Conservation (phyloP, 768 basidiomycete species). For the Podaxis sp. region DNA sequence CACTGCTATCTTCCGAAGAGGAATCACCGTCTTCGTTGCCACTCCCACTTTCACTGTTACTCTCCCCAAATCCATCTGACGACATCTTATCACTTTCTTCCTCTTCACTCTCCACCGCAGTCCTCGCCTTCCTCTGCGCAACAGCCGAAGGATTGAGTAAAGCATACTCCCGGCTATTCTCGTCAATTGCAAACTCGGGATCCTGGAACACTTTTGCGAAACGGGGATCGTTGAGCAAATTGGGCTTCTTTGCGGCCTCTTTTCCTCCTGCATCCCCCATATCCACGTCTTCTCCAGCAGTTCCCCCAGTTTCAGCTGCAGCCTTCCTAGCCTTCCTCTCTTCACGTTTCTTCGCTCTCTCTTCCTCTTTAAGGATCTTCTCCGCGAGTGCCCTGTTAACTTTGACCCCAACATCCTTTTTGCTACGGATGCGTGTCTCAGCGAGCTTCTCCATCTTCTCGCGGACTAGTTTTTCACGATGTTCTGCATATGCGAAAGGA, state of each 20-base stretch:
- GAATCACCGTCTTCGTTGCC: constrained; percentile 22
- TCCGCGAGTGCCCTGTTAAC: constrained; percentile 81
- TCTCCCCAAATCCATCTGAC: constrained; percentile 48
- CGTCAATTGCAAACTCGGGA: constrained; percentile 89
- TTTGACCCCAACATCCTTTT: constrained; percentile 69
- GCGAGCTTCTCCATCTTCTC: constrained; percentile 93
- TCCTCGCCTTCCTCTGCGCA: constrained; percentile 50
- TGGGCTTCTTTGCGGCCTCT: constrained; percentile 33
- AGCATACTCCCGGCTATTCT: constrained; percentile 82
- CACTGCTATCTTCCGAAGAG: constrained; percentile 41
- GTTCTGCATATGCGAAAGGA: constrained; percentile 92
- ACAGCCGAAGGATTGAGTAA: constrained; percentile 86
- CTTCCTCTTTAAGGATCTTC: constrained; percentile 66
- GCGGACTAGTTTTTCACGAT: constrained; percentile 82
- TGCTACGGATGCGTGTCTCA: constrained; percentile 85
- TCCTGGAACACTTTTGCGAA: constrained; percentile 91
- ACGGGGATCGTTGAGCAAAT: constrained; percentile 77
- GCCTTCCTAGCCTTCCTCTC: constrained; percentile 45
- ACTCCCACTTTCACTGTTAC: constrained; percentile 37
- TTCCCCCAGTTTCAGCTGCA: constrained; percentile 14
- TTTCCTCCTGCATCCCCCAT: constrained; percentile 27
- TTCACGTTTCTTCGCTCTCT: constrained; percentile 50
- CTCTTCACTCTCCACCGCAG: constrained; percentile 84
- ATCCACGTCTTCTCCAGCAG: constrained; percentile 33
- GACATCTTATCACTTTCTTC: constrained; percentile 77